Percentiles rank a stretch among this genome's conserved stretches.
phyloP scores from a whole-genome alignment of 2,329 filamentous ascomycete species.

The Zymoseptoria tritici region DNA sequence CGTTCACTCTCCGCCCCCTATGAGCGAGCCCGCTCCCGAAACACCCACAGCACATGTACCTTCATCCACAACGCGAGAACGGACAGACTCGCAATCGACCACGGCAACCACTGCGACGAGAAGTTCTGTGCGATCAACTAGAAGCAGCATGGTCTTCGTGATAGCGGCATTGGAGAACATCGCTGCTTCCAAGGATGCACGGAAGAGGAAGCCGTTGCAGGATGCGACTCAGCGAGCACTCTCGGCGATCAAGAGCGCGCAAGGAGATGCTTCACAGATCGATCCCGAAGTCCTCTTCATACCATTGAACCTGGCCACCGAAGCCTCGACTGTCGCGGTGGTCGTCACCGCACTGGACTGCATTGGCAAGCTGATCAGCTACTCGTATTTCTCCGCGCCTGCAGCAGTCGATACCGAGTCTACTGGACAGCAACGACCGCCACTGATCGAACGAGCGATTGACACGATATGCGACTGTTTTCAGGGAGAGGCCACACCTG shows the following conservation, averaged over 20 bases:
- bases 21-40: slow-evolving; percentile 11
- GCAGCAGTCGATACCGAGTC: slow-evolving; percentile 37
- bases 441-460: slow-evolving; percentile 92
- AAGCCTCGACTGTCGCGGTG: slow-evolving; percentile 74
- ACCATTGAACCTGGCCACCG: slow-evolving; percentile 82
- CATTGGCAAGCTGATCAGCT: slow-evolving; percentile 97
- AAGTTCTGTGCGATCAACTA: slow-evolving; percentile 47
- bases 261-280: slow-evolving; percentile 70
- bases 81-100: slow-evolving; percentile 56
- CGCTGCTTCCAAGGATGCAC: slow-evolving; percentile 81
- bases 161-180: slow-evolving; percentile 89
- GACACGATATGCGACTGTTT: slow-evolving; percentile 99
- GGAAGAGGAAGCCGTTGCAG: slow-evolving; percentile 74
- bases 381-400: slow-evolving; percentile 83
- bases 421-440: slow-evolving; percentile 38
- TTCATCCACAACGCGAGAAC: slow-evolving; percentile 31
- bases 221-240: slow-evolving; percentile 77
- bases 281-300: slow-evolving; percentile 89
- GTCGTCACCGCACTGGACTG: slow-evolving; percentile 90
- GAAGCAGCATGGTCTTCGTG: slow-evolving; percentile 94
- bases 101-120: slow-evolving; percentile 42
- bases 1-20: neutral
- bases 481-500: slow-evolving; percentile 86
- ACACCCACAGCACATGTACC: slow-evolving; percentile 12
- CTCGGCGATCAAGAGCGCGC: slow-evolving; percentile 65